Percentiles rank a stretch among this genome's conserved stretches.
Evolutionary conservation across 2,329 filamentous ascomycete species (phyloP).

Genomic region (Biscogniauxia mediterranea): DNA sequence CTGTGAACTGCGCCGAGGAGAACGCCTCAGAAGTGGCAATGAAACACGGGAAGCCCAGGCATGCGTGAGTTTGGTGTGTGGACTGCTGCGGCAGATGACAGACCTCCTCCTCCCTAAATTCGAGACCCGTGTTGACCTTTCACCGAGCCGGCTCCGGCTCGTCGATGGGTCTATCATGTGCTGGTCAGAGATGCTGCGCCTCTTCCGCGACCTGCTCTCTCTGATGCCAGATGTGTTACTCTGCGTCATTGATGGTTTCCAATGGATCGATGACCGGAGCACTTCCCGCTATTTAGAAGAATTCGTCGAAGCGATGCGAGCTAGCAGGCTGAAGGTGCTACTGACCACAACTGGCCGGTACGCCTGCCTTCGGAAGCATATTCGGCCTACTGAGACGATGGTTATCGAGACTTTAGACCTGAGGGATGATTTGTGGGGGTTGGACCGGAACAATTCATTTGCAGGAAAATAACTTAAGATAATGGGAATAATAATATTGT

Average conservation of each 20-base stretch:
- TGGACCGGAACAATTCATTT: neutral
- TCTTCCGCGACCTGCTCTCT: constrained; percentile 9
- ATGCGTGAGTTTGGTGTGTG: constrained; percentile 6
- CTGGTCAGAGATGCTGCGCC: constrained; percentile 10
- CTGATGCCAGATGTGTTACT: constrained; percentile 12
- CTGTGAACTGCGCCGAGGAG: constrained; percentile 13
- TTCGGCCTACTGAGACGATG: constrained; percentile 3
- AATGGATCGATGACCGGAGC: constrained; percentile 13
- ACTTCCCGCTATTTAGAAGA: constrained; percentile 10
- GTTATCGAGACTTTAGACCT: constrained; percentile 2
- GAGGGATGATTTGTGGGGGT: constrained; percentile 1
- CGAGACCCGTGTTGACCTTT: constrained; percentile 3
- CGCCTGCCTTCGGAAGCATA: constrained; percentile 7
- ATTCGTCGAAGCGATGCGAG: constrained; percentile 7
- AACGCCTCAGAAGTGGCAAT: constrained; percentile 6
- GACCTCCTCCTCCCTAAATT: constrained; percentile 9
- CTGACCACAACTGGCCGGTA: constrained; percentile 13
- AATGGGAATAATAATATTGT: neutral
- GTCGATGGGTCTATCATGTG: constrained; percentile 12
- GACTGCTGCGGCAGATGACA: constrained; percentile 12
- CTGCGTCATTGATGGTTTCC: constrained; percentile 12
- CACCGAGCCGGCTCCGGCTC: constrained; percentile 1
- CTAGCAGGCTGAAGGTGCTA: constrained; percentile 10
- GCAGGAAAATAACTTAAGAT: neutral
- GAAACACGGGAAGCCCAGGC: constrained; percentile 11